Percentiles rank a stretch among this genome's conserved stretches.
Evolutionary conservation across 2,329 filamentous ascomycete genomes (phyloP).

Genomic region (Ophiostoma sp.): DNA sequence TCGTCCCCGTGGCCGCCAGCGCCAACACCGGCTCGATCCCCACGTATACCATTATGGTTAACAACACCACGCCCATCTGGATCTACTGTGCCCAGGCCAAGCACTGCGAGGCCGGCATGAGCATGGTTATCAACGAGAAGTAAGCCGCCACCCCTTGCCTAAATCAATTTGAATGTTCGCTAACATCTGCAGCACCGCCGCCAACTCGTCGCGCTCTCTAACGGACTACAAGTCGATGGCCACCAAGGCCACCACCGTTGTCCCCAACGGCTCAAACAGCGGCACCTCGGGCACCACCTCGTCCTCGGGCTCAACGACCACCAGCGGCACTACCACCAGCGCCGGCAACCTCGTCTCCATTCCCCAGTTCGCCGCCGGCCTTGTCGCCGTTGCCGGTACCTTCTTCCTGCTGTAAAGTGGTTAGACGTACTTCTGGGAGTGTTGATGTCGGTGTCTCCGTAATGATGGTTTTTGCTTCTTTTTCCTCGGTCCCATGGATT

Average conservation of each 20-base stretch:
- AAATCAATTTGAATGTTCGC: not conserved
- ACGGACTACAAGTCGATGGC: slow-evolving; percentile 49
- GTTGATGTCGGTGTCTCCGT: not conserved
- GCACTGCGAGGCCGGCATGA: slow-evolving; percentile 76
- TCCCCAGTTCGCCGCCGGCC: slow-evolving; percentile 44
- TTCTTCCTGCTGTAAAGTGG: slow-evolving; percentile 45
- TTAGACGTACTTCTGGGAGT: not conserved
- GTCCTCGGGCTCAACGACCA: slow-evolving; percentile 32
- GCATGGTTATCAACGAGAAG: slow-evolving; percentile 74
- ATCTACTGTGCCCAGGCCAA: slow-evolving; percentile 72
- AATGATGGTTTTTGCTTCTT: slow-evolving; percentile 16
- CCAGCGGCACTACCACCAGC: slow-evolving; percentile 35
- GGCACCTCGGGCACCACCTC: slow-evolving; percentile 31
- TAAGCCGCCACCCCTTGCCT: slow-evolving; percentile 43
- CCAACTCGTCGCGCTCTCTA: slow-evolving; percentile 56
- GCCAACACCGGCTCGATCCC: slow-evolving; percentile 54
- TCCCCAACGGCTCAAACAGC: slow-evolving; percentile 33
- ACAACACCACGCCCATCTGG: slow-evolving; percentile 71
- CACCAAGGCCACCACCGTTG: slow-evolving; percentile 42
- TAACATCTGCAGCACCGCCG: slow-evolving; percentile 42
- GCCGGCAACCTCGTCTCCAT: slow-evolving; percentile 37
- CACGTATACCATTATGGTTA: slow-evolving; percentile 70
- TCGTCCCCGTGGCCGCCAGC: slow-evolving; percentile 61
- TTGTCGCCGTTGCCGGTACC: slow-evolving; percentile 45
- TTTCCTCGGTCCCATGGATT: slow-evolving; percentile 9